These are phyloP conservation scores for Paramecium primaurelia DNA, from an alignment of 73 alveolate species.

Conservation along the genomic window DNA sequence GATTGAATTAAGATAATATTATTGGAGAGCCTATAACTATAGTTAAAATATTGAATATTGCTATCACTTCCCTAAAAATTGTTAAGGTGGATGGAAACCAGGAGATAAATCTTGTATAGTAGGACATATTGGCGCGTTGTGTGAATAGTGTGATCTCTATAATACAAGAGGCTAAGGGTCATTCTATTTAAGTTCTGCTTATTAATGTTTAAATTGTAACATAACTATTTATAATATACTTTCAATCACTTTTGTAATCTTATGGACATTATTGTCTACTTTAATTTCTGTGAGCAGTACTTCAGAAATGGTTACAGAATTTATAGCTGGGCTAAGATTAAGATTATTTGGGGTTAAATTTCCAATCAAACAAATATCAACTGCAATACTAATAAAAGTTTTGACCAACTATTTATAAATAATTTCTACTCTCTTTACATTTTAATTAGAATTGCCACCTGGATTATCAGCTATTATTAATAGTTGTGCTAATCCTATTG, in stretches of 20 bases:
- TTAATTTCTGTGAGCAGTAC: neutral
- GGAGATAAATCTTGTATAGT: neutral
- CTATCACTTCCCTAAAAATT: neutral
- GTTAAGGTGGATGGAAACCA: slow-evolving; percentile 9
- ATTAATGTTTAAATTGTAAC: neutral
- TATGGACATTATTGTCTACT: neutral
- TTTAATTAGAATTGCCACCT: neutral
- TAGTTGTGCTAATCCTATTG: slow-evolving; percentile 12
- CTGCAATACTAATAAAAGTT: neutral
- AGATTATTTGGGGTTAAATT: neutral
- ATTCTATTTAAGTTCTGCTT: neutral
- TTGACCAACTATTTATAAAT: neutral
- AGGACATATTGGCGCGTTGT: slow-evolving; percentile 18
- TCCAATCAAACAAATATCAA: neutral
- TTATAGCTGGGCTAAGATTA: neutral
- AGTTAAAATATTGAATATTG: neutral
- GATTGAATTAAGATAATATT: neutral
- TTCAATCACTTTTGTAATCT: neutral
- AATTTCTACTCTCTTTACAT: neutral
- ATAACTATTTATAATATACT: neutral
- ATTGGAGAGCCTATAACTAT: neutral
- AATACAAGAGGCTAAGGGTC: neutral
- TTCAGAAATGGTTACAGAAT: neutral
- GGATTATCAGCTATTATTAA: neutral
- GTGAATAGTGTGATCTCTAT: slow-evolving; percentile 28